Evolutionary conservation across 768 basidiomycete genomes (phyloP).

Genomic region (Melanogaster broomeanus): DNA sequence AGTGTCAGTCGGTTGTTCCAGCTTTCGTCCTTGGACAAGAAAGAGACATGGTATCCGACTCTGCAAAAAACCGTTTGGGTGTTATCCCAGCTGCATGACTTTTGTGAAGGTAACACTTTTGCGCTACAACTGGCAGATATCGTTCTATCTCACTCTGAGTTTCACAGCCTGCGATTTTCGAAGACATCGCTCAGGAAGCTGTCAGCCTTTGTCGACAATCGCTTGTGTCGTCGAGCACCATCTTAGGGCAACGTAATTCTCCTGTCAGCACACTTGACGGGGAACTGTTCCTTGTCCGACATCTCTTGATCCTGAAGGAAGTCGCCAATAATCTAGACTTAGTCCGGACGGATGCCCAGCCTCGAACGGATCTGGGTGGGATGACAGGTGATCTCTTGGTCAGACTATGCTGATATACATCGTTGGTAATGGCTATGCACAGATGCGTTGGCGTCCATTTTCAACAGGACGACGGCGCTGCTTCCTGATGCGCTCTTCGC

Average conservation of each 20-base stretch:
- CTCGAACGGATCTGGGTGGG: conserved; percentile 45
- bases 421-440: conserved; percentile 6
- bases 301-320: conserved; percentile 91
- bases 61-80: conserved; percentile 90
- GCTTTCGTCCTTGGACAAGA: conserved; percentile 67
- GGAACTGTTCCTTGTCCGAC: conserved; percentile 85
- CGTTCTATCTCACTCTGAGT: conserved; percentile 6
- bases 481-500: conserved; percentile 72
- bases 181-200: conserved; percentile 95
- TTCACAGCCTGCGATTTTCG: conserved; percentile 86
- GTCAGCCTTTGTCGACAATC: conserved; percentile 81
- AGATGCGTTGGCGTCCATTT: conserved; percentile 34
- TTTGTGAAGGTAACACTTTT: conserved; percentile 73
- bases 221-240: conserved; percentile 69
- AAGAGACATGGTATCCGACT: conserved; percentile 92
- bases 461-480: conserved; percentile 38
- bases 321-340: conserved; percentile 76
- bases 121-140: background rate
- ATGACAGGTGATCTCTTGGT: conserved; percentile 52
- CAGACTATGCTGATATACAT: background rate
- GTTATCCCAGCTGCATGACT: conserved; percentile 84
- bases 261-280: conserved; percentile 61
- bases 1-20: conserved; percentile 70
- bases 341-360: conserved; percentile 48
- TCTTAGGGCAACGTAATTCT: conserved; percentile 52